These are phyloP conservation scores for Coemansia guatemalensis DNA, from an alignment of 192 early-diverging fungal genomes.

Conservation along the genomic window DNA sequence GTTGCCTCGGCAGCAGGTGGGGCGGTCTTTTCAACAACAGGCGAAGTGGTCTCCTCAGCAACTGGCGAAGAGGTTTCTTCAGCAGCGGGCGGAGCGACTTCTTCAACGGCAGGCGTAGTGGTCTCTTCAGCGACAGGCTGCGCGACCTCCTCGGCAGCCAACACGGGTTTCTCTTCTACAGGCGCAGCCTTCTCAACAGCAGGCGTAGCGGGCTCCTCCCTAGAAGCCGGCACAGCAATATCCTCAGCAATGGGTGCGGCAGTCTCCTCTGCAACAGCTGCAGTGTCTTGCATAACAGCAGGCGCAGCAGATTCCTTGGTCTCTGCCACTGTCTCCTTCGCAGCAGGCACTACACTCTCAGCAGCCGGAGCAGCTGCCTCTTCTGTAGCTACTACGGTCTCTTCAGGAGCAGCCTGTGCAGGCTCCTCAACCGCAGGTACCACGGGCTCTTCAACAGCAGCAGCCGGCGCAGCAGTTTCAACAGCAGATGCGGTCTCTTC, in stretches of 20 bases:
- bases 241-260: no score
- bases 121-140: slow-evolving; percentile 3
- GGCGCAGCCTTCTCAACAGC: neutral
- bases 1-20: neutral
- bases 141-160: neutral
- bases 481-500: slow-evolving; percentile 5
- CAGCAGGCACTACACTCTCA: no score
- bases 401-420: neutral
- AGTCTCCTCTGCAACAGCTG: no score
- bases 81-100: neutral
- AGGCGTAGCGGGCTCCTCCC: no score
- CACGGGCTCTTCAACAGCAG: neutral
- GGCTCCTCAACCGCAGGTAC: no score
- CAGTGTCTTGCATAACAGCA: no score
- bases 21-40: slow-evolving; percentile 5
- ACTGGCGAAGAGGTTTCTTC: neutral
- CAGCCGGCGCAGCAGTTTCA: neutral
- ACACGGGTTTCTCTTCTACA: neutral
- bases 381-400: neutral
- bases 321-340: no score
- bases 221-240: neutral
- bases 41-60: no score
- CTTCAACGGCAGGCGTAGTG: neutral
- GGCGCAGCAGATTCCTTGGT: no score
- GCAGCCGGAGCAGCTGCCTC: no score